These are phyloP conservation scores for Parascedosporium putredinis DNA, from an alignment of 2,329 filamentous ascomycete genomes.

Conservation along the genomic window DNA sequence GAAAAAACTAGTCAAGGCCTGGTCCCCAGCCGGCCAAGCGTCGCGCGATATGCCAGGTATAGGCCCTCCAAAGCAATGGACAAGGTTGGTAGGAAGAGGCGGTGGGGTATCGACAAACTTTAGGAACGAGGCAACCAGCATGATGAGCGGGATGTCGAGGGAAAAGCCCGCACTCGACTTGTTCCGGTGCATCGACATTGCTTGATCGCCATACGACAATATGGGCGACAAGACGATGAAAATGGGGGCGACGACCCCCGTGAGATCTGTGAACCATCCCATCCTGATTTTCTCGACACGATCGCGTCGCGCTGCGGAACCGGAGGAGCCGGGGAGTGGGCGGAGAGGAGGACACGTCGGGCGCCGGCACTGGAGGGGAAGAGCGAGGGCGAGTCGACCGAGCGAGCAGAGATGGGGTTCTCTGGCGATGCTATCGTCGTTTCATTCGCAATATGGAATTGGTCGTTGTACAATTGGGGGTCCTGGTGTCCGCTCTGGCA, in stretches of 20 bases:
- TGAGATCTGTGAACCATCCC: constrained; percentile 34
- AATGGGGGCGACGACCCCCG: constrained; percentile 49
- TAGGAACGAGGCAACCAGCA: constrained; percentile 58
- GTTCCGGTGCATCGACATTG: constrained; percentile 51
- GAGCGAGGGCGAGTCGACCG: neutral
- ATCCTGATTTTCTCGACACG: constrained; percentile 12
- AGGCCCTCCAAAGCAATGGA: too few species aligned
- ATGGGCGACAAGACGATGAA: constrained; percentile 55
- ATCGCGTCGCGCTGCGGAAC: neutral
- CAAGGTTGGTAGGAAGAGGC: neutral
- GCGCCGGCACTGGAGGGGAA: too few species aligned
- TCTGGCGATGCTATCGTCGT: neutral
- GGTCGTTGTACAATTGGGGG: neutral
- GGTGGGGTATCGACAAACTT: constrained; percentile 46
- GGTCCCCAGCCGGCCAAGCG: too few species aligned
- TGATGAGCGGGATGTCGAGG: constrained; percentile 61
- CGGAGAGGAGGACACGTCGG: neutral
- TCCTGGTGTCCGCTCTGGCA: neutral
- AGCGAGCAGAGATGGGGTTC: neutral
- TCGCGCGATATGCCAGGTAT: too few species aligned
- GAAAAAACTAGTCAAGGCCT: too few species aligned
- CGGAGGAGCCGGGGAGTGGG: neutral
- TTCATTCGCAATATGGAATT: neutral
- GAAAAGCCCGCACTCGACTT: constrained; percentile 60
- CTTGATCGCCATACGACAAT: constrained; percentile 56